Evolutionary conservation across 306 rosid genomes (phyloP), one percentile per base, ranked within the genome.

Genomic region (Vigna nakashimae): DNA sequence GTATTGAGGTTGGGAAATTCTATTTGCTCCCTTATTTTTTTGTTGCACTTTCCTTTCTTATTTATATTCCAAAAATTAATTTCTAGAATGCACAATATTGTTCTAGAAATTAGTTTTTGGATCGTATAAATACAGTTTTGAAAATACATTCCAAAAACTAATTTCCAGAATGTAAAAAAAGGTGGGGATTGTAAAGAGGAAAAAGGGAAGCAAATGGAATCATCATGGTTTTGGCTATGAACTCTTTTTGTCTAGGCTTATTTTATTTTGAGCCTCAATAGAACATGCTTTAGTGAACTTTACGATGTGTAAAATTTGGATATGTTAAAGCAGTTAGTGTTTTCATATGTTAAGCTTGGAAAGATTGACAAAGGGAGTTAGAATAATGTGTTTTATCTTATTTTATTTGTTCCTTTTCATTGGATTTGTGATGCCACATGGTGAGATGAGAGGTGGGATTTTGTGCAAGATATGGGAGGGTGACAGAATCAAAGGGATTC

Each of bases 291-390:
- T 50, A 36, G 79, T 76, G 28, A 76, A 82, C 83, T 77, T 74
- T 86, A 76, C 76, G 82, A 71, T 79, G 10, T 79, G 86, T 76
- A 82, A 82, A 82, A 80, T 57, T 68, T 72, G 78, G 72, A 75
- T 48, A 71, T 71, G 80, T 75, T 73, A 86, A 82, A 80, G 82
- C 32, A 64, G 84, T 62, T 30, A 75, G 66, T 69, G 85, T 78
- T 69, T 56, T 72, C 72, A 56, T 63, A 63, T 77, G 32, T 77
- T 49, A 78, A 40, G 71, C 69, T 83, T 69, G 30, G 72, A 83
- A 79, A 59, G 81, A 83, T 73, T 68, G 59, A 65, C 56, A 6
- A 77, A 73, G 76, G 65, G 80, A 57, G 77, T 73, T 78, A 56
- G 45, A 86, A 83, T 83, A 79, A 12, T 45, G 50, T 81, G 26